Conservation (phyloP, 2,329 filamentous ascomycete genomes). For the Penicillium digitatum region DNA sequence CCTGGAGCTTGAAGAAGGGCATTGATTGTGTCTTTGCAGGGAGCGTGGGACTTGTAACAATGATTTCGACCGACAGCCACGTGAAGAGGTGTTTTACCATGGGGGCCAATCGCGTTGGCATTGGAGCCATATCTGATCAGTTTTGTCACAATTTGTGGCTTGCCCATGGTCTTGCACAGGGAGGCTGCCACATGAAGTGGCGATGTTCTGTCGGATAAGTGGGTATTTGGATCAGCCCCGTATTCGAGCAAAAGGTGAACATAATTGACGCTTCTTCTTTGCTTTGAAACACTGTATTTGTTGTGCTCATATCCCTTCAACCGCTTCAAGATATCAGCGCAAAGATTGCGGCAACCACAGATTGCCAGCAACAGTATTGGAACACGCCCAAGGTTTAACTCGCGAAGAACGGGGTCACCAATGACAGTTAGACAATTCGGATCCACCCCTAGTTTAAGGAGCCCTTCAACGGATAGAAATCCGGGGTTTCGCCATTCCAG, state of each 20-base stretch:
- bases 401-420: fast-evolving
- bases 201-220: background rate
- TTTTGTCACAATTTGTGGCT: background rate
- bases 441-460: background rate
- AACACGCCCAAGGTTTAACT: background rate
- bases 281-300: background rate
- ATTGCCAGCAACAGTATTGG: background rate
- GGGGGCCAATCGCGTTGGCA: background rate
- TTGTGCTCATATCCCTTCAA: fast-evolving
- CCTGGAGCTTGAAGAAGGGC: background rate
- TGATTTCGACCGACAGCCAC: background rate
- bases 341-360: background rate
- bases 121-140: background rate
- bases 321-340: background rate
- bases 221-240: background rate
- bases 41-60: fast-evolving
- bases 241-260: background rate
- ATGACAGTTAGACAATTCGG: background rate
- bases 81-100: background rate
- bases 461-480: background rate
- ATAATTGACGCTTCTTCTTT: background rate
- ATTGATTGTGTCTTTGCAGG: background rate
- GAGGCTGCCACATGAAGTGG: background rate
- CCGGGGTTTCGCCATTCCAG: background rate
- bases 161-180: background rate